Evolutionary conservation across 148 eudicot genomes (phyloP).

Genomic region (Gaultheria prostrata): DNA sequence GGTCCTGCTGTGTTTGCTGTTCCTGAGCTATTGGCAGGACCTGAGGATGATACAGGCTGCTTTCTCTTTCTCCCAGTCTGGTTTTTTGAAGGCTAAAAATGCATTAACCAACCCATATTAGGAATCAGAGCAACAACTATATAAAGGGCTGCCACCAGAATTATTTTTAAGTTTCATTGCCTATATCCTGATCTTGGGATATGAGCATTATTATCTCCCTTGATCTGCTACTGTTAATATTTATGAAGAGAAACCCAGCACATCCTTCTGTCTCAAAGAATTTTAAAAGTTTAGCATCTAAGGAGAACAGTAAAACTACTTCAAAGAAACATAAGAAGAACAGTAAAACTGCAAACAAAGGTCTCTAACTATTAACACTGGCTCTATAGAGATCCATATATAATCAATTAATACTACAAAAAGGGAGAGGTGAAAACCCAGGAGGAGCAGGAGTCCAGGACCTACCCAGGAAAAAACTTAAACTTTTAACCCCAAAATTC

Average conservation of each 20-base stretch:
- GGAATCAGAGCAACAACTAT: slow-evolving; percentile 33
- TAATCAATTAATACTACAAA: background rate
- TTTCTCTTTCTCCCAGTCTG: slow-evolving; percentile 92
- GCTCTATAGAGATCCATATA: background rate
- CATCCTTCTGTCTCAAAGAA: background rate
- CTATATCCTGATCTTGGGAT: slow-evolving; percentile 23
- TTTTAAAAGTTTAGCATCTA: background rate
- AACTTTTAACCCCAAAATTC: background rate
- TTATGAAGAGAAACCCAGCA: background rate
- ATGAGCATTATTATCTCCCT: slow-evolving; percentile 15
- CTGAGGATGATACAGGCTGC: slow-evolving; percentile 89
- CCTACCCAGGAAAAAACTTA: background rate
- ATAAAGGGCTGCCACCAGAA: background rate
- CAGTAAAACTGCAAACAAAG: background rate
- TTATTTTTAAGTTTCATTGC: background rate
- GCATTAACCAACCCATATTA: slow-evolving; percentile 26
- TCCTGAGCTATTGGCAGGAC: slow-evolving; percentile 97
- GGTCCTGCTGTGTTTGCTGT: slow-evolving; percentile 97
- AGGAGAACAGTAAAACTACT: background rate
- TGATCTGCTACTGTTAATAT: background rate
- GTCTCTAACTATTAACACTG: background rate
- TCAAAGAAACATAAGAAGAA: background rate
- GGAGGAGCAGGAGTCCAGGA: background rate
- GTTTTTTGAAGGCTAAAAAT: slow-evolving; percentile 60
- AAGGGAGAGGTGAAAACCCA: background rate